These are phyloP conservation scores for Penicillium capsulatum DNA, from an alignment of 2,329 filamentous ascomycete species.

Conservation along the genomic window DNA sequence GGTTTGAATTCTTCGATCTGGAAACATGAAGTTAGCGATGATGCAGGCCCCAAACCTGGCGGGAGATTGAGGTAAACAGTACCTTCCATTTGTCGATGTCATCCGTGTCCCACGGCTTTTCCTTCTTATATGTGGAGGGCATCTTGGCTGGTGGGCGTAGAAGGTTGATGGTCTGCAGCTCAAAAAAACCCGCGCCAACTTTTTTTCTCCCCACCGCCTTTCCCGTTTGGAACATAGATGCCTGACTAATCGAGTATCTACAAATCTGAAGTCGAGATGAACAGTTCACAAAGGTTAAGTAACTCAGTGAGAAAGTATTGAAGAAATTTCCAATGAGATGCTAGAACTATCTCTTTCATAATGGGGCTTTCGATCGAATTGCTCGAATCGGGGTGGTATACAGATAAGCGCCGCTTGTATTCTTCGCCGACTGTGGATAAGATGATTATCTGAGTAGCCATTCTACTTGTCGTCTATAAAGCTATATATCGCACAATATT, in stretches of 20 bases:
- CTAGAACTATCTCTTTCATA: no score
- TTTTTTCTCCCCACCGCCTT: conserved; percentile 25
- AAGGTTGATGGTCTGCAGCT: conserved; percentile 16
- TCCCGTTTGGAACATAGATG: conserved; percentile 11
- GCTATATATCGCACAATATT: no score
- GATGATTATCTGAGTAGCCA: no score
- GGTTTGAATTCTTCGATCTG: conserved; percentile 78
- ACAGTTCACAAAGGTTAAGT: conserved; percentile 1
- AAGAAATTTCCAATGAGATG: no score
- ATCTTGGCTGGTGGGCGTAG: conserved; percentile 46
- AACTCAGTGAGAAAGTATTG: no score
- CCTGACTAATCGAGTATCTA: not conserved
- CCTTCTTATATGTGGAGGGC: conserved; percentile 84
- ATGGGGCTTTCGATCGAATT: no score
- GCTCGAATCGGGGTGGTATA: no score
- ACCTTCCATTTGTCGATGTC: conserved; percentile 97
- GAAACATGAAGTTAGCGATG: conserved; percentile 3
- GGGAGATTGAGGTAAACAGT: not conserved
- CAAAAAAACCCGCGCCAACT: conserved; percentile 25
- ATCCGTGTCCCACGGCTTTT: conserved; percentile 93
- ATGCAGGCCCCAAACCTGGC: no score
- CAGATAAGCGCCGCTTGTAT: no score
- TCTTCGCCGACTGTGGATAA: no score
- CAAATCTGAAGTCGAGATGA: not conserved
- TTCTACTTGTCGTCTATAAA: no score